Base-by-base conservation (phyloP, 345 rosid genomes). In the Gossypium anomalum region DNA sequence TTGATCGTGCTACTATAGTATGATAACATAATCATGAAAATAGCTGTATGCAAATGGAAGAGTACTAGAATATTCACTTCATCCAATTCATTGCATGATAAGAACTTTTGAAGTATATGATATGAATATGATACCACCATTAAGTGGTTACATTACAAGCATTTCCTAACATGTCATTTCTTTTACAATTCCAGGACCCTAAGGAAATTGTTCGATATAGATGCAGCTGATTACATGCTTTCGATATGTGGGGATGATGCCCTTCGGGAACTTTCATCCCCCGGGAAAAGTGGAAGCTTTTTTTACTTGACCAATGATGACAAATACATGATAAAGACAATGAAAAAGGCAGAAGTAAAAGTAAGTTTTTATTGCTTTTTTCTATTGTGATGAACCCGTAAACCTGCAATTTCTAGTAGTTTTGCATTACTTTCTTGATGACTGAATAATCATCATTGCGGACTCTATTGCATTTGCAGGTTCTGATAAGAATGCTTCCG, bases 271-370 rank as follows among this genome's bases (percentile, higher is more conserved):
- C 93, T 96, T 60, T 93, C 98, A 43, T 96, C 98, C 51, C 98
- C 99, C 5, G 98, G 99, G 48, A 96, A 96, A 84, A 96, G 99
- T 81, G 98, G 98, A 75, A 91, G 97, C 75, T 96, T 93, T 75
- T 96, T 96, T 82, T 96, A 93, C 84, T 76, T 96, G 64, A 96
- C 98, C 34, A 84, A 89, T 61, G 99, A 96, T 78, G 97, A 96
- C 65, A 86, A 89, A 8, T 95, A 95, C 88, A 95, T 95, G 99
- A 93, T 95, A 65, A 95, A 95, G 86, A 95, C 99, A 2, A 85
- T 95, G 92, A 95, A 87, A 86, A 95, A 95, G 82, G 89, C 98
- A 20, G 99, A 95, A 93, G 93, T 85, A 16, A 95, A 95, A 85
- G 99, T 88, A 75, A 78, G 85, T 63, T 7, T 51, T 29, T 10